Conservation (phyloP, 331 rosid species). For the Quercus tomentella region DNA sequence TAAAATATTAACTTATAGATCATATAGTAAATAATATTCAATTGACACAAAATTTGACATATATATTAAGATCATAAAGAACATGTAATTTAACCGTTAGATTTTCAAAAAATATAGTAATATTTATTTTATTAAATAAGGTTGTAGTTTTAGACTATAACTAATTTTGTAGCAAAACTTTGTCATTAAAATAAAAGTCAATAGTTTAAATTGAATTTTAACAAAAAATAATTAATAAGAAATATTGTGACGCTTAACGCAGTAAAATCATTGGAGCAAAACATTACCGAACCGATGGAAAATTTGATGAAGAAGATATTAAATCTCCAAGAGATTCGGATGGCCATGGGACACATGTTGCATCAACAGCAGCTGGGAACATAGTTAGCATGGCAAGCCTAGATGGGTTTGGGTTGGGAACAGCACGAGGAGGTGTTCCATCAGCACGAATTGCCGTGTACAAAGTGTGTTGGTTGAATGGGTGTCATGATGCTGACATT, state of each 20-base stretch:
- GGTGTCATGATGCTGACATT: conserved; percentile 29
- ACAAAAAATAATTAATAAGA: not conserved
- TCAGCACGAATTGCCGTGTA: conserved; percentile 59
- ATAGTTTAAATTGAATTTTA: too few relatives aligned
- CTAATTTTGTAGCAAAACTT: too few relatives aligned
- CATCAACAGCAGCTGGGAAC: conserved; percentile 49
- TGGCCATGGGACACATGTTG: conserved; percentile 64
- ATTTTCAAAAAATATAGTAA: too few relatives aligned
- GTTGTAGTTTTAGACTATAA: too few relatives aligned
- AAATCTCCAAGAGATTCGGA: conserved; percentile 38
- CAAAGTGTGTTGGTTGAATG: conserved; percentile 45
- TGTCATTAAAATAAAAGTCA: too few relatives aligned
- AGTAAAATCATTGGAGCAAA: conserved; percentile 61
- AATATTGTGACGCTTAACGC: not conserved
- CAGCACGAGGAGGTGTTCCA: conserved; percentile 53
- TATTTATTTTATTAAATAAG: too few relatives aligned
- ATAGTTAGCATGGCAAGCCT: conserved; percentile 30
- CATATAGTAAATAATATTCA: too few relatives aligned
- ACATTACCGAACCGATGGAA: conserved; percentile 10
- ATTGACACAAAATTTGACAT: too few relatives aligned
- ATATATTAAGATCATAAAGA: too few relatives aligned
- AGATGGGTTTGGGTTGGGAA: conserved; percentile 38
- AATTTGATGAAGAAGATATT: not conserved
- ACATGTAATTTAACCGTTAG: too few relatives aligned
- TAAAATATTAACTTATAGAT: too few relatives aligned